Base-by-base conservation (phyloP, 306 rosid species). In the Dryas alaskensis region DNA sequence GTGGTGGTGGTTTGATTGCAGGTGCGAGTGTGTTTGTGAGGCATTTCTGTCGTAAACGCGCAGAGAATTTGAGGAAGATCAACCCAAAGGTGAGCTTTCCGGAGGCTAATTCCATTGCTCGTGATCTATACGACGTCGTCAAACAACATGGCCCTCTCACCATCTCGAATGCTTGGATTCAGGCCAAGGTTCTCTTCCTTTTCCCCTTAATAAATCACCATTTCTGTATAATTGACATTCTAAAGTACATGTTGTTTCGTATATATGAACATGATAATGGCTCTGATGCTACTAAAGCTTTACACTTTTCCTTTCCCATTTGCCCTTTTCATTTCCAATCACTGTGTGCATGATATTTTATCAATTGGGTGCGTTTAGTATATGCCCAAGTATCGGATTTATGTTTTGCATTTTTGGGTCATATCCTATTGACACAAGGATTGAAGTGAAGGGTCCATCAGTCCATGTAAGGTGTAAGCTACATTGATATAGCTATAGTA, bases 31-130 rank as follows among this genome's bases (percentile, higher is more conserved):
- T 73, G 63, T 73, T 85, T 6, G 73, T 74, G 45, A 79, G 89
- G 80, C 72, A 70, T 72, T 85, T 85, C 77, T 85, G 86, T 8
- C 72, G 83, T 31, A 75, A 76, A 47, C 81, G 89, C 2, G 87
- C 80, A 0, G 87, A 86, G 76, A 86, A 86, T 78, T 61, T 86
- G 47, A 72, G 89, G 57, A 86, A 86, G 22, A 83, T 86, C 39
- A 83, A 86, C 43, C 89, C 89, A 3, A 83, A 67, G 54, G 79
- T 83, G 54, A 75, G 80, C 10, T 80, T 78, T 14, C 87, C 77
- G 45, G 89, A 83, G 74, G 89, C 89, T 5, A 77, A 84, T 14
- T 55, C 71, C 13, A 79, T 86, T 37, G 89, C 87, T 37, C 83
- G 83, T 48, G 72, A 81, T 37, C 80, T 86, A 46, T 86, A 78